Evolutionary conservation across 352 stramenopile species (phyloP).

Genomic region (Phytopythium ostracodes): DNA sequence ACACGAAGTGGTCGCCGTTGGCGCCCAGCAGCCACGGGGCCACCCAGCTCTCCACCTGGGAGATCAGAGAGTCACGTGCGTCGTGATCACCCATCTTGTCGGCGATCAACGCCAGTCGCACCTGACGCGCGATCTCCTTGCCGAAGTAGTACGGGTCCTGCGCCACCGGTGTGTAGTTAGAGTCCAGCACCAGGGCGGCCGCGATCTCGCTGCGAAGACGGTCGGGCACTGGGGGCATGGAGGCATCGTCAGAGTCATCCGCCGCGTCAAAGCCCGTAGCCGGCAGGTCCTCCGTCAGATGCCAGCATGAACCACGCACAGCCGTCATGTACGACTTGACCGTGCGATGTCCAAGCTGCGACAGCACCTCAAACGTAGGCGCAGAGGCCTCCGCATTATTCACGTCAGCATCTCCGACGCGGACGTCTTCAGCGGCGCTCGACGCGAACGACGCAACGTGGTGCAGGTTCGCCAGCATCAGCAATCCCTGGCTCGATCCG

Average conservation of each 20-base stretch:
- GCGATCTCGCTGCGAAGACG: constrained; percentile 43
- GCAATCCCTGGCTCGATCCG: constrained; percentile 24
- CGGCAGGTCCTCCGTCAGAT: constrained; percentile 50
- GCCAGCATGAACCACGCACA: constrained; percentile 59
- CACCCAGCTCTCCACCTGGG: constrained; percentile 64
- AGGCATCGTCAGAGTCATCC: constrained; percentile 15
- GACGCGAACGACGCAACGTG: constrained; percentile 46
- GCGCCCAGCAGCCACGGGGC: constrained; percentile 73
- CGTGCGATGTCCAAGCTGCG: constrained; percentile 53
- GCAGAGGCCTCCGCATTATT: constrained; percentile 5
- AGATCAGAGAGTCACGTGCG: constrained; percentile 51
- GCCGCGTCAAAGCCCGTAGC: constrained; percentile 42
- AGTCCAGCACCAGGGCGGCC: constrained; percentile 53
- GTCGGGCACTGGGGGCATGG: constrained; percentile 3
- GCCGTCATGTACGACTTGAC: constrained; percentile 82
- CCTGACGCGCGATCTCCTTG: constrained; percentile 80
- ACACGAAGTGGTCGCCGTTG: constrained; percentile 87
- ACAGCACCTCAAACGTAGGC: constrained; percentile 34
- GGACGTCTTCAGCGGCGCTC: constrained; percentile 7
- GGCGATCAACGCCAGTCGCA: constrained; percentile 74
- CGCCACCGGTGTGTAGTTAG: constrained; percentile 57
- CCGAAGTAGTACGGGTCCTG: constrained; percentile 84
- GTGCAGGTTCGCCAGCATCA: constrained; percentile 78
- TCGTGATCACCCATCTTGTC: constrained; percentile 54
- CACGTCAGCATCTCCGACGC: background rate